Percentiles rank a stretch among this genome's conserved stretches.
Conservation (phyloP, 176 grass and related monocot genomes). For the Poa annua region DNA sequence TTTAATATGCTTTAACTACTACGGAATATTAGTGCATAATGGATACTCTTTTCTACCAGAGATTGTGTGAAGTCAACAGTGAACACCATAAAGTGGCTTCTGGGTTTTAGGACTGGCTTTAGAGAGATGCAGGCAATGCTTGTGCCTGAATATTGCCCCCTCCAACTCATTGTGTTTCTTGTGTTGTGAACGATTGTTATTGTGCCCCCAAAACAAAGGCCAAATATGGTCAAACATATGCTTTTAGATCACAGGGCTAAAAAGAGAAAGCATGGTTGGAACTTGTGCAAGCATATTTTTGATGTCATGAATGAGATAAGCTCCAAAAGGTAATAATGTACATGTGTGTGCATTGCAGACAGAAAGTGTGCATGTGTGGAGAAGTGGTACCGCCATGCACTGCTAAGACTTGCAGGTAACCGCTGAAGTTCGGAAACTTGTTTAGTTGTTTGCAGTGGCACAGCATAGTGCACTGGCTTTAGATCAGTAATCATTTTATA, state of each 20-base stretch:
- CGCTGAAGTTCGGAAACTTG: slow-evolving; percentile 28
- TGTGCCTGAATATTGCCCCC: slow-evolving; percentile 34
- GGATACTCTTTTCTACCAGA: not conserved
- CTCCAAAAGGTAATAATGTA: slow-evolving; percentile 29
- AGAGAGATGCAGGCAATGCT: slow-evolving; percentile 30
- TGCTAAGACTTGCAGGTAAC: slow-evolving; percentile 19
- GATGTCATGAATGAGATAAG: slow-evolving; percentile 52
- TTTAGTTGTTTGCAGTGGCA: slow-evolving; percentile 36
- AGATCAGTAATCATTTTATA: slow-evolving; percentile 33
- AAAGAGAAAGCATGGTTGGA: slow-evolving; percentile 39
- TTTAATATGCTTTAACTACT: slow-evolving; percentile 17
- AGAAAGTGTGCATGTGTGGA: slow-evolving; percentile 34
- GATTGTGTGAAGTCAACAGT: slow-evolving; percentile 29
- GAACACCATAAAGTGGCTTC: not conserved
- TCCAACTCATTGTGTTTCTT: slow-evolving; percentile 44
- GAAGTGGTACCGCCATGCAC: slow-evolving; percentile 41
- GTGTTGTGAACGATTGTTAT: slow-evolving; percentile 32
- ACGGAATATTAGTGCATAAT: slow-evolving; percentile 1
- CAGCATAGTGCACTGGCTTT: slow-evolving; percentile 25
- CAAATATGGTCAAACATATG: slow-evolving; percentile 29
- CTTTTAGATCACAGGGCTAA: slow-evolving; percentile 18
- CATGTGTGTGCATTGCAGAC: slow-evolving; percentile 21
- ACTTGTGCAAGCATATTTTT: slow-evolving; percentile 50
- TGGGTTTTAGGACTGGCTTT: slow-evolving; percentile 25
- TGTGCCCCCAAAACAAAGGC: slow-evolving; percentile 58